These are phyloP conservation scores for Aaosphaeria arxii DNA, from an alignment of 2,329 filamentous ascomycete species.

Conservation along the genomic window DNA sequence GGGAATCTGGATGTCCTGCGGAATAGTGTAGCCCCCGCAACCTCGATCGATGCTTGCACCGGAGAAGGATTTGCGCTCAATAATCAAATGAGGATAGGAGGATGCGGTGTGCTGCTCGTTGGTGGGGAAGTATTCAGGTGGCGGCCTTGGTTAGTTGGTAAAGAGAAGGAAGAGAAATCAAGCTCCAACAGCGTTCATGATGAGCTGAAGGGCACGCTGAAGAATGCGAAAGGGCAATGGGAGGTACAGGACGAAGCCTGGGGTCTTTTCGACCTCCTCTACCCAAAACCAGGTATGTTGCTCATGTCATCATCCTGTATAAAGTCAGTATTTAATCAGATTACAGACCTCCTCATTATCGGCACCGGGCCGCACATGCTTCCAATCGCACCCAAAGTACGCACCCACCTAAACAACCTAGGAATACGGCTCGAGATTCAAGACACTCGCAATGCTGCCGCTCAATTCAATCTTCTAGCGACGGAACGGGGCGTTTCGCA, in stretches of 20 bases:
- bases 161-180: slow-evolving; percentile 22
- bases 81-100: slow-evolving; percentile 69
- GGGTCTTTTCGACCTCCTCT: slow-evolving; percentile 72
- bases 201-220: slow-evolving; percentile 45
- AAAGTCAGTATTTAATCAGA: slow-evolving; percentile 4
- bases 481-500: slow-evolving; percentile 85
- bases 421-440: slow-evolving; percentile 85
- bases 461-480: slow-evolving; percentile 92
- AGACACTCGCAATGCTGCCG: slow-evolving; percentile 89
- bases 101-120: slow-evolving; percentile 72
- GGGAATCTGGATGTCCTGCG: slow-evolving; percentile 74
- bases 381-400: slow-evolving; percentile 73
- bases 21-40: slow-evolving; percentile 72
- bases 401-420: slow-evolving; percentile 67
- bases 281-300: slow-evolving; percentile 82
- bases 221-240: slow-evolving; percentile 79
- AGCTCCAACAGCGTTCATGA: background rate
- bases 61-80: slow-evolving; percentile 83
- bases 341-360: slow-evolving; percentile 78
- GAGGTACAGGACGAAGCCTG: slow-evolving; percentile 70
- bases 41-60: slow-evolving; percentile 78
- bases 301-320: background rate
- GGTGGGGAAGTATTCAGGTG: slow-evolving; percentile 86
- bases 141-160: slow-evolving; percentile 69
- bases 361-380: slow-evolving; percentile 75